Conservation (phyloP, 163 green algal species). For the Chlorella variabilis region DNA sequence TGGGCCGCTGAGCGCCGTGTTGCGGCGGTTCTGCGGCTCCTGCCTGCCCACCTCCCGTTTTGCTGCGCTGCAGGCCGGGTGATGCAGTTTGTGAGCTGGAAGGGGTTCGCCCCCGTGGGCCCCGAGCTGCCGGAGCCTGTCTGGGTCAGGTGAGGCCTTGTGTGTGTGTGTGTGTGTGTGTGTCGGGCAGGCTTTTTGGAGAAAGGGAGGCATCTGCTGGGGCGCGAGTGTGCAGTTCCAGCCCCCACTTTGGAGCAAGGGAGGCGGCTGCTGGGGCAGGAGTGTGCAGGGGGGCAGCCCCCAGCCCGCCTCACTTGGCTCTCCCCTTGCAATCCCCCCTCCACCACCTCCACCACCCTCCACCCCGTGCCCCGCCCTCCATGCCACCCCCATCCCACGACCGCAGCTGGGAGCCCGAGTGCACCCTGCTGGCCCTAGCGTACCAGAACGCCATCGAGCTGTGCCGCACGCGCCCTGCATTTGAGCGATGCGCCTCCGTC, state of each 20-base stretch:
- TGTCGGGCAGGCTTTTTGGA: no score
- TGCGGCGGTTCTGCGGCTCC: neutral
- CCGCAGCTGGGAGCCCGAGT: slow-evolving; percentile 75
- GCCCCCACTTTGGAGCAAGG: no score
- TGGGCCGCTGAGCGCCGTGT: no score
- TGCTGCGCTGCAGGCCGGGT: slow-evolving; percentile 34
- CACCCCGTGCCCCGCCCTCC: no score
- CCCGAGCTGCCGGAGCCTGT: slow-evolving; percentile 69
- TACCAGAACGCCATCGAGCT: slow-evolving; percentile 66
- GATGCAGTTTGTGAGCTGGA: slow-evolving; percentile 65
- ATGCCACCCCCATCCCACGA: no score
- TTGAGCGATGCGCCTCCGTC: slow-evolving; percentile 69
- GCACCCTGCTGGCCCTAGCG: slow-evolving; percentile 68
- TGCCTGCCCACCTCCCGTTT: neutral
- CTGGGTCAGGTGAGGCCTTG: slow-evolving; percentile 48
- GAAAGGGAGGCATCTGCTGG: no score
- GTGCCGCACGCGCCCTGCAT: slow-evolving; percentile 57
- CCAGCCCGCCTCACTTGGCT: no score
- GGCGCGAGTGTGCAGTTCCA: no score
- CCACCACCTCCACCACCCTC: neutral
- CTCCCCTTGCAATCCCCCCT: neutral
- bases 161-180: no score
- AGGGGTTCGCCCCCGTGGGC: slow-evolving; percentile 54
- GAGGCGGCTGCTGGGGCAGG: no score
- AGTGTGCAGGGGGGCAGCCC: no score